A percentile compares a stretch with the other conserved stretches of the same genome.
phyloP scores from a whole-genome alignment of 257 asterid genomes.

The Thymus quinquecostatus region DNA sequence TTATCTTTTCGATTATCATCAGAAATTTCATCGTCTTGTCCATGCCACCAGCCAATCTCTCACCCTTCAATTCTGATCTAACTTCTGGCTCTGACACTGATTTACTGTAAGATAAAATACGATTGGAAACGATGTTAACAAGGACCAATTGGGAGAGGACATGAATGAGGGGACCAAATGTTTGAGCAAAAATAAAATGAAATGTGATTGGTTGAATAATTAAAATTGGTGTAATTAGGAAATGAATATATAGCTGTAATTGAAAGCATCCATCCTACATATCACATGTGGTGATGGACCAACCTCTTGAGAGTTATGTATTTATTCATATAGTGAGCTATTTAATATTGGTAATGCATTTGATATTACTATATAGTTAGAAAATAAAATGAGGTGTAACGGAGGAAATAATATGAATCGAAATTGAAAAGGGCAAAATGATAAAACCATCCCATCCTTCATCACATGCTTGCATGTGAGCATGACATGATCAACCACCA shows the following conservation, averaged over 20 bases:
- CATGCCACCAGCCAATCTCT: too few relatives aligned
- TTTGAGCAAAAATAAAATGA: not conserved
- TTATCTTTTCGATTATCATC: too few relatives aligned
- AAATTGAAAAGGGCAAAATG: constrained; percentile 37
- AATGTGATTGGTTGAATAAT: not conserved
- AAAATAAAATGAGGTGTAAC: constrained; percentile 25
- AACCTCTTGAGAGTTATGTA: constrained; percentile 11
- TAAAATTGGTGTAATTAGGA: constrained; percentile 27
- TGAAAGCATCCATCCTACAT: constrained; percentile 16
- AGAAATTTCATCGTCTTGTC: too few relatives aligned
- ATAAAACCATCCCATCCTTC: constrained; percentile 57
- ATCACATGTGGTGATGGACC: constrained; percentile 36
- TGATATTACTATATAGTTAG: not conserved
- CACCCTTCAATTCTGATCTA: too few relatives aligned
- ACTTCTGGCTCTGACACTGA: too few relatives aligned
- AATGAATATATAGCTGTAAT: constrained; percentile 19
- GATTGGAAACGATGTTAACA: not conserved
- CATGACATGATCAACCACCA: constrained; percentile 28
- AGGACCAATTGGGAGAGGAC: not conserved
- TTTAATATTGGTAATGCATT: not conserved
- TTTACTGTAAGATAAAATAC: too few relatives aligned
- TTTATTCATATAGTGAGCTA: not conserved
- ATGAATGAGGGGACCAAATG: constrained; percentile 21
- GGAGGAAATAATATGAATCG: not conserved
- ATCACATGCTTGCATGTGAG: constrained; percentile 60